These are phyloP conservation scores for Pichia rugopelliculosa DNA, from an alignment of 805 yeast genomes.

Conservation along the genomic window DNA sequence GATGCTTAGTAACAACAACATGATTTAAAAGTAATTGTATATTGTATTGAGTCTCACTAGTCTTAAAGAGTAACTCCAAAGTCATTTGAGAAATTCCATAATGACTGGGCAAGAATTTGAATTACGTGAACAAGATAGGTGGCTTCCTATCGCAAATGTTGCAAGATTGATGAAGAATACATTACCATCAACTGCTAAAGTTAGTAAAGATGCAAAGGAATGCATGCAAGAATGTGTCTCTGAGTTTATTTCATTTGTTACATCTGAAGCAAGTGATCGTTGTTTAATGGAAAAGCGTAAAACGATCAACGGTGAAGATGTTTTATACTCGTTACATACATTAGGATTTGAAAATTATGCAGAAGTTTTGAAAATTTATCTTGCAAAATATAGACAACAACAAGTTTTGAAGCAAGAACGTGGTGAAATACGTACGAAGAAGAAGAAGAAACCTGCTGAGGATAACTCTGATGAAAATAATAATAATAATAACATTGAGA, in stretches of 20 bases:
- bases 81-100: no score
- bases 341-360: conserved; percentile 66
- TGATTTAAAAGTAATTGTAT: no score
- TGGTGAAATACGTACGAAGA: conserved; percentile 40
- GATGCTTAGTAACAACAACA: background rate
- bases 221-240: conserved; percentile 64
- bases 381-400: conserved; percentile 65
- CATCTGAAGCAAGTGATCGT: conserved; percentile 58
- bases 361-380: conserved; percentile 58
- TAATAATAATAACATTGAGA: conserved; percentile 1
- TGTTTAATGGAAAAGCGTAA: conserved; percentile 59
- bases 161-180: conserved; percentile 75
- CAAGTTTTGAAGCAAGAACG: conserved; percentile 67
- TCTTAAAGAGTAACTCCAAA: background rate
- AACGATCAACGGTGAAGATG: conserved; percentile 66
- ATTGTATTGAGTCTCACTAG: no score
- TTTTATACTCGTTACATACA: conserved; percentile 54
- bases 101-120: conserved; percentile 35
- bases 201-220: conserved; percentile 73
- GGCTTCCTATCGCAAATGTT: conserved; percentile 58
- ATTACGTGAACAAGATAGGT: conserved; percentile 51
- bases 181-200: conserved; percentile 64
- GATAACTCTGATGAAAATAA: background rate
- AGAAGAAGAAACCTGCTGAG: conserved; percentile 8
- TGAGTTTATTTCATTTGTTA: conserved; percentile 61